These are phyloP conservation scores for Artemisia tridentata DNA, from an alignment of 129 eudicot species.

Conservation along the genomic window DNA sequence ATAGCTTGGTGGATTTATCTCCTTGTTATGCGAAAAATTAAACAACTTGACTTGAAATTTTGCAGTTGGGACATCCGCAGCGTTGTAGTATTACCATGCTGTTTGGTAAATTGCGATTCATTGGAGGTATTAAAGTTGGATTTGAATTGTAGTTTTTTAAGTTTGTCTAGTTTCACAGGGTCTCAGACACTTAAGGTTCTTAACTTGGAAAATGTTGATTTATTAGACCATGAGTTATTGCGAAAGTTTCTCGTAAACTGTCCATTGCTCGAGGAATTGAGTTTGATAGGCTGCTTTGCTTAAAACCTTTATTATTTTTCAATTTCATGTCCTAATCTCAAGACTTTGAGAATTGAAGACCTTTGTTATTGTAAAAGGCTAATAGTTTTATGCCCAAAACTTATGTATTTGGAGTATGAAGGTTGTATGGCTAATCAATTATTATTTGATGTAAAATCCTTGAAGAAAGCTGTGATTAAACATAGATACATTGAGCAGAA, in stretches of 20 bases:
- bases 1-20: too few relatives aligned
- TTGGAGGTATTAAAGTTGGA: not conserved
- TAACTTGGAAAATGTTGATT: not conserved
- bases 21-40: too few relatives aligned
- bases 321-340: not conserved
- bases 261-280: not conserved
- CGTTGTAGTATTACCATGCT: not conserved
- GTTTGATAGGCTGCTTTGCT: not conserved
- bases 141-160: not conserved
- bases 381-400: not conserved
- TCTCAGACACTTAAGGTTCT: conserved; percentile 11
- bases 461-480: not conserved
- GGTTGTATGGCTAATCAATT: not conserved
- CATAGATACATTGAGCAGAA: too few relatives aligned
- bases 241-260: not conserved
- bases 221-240: not conserved
- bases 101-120: not conserved
- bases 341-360: not conserved
- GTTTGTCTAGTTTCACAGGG: not conserved
- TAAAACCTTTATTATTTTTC: not conserved
- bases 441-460: not conserved
- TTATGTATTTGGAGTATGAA: not conserved
- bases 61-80: too few relatives aligned
- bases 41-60: too few relatives aligned
- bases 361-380: not conserved